phyloP scores from a whole-genome alignment of 1,284 basidiomycete species.

The Vanrija humicola region DNA sequence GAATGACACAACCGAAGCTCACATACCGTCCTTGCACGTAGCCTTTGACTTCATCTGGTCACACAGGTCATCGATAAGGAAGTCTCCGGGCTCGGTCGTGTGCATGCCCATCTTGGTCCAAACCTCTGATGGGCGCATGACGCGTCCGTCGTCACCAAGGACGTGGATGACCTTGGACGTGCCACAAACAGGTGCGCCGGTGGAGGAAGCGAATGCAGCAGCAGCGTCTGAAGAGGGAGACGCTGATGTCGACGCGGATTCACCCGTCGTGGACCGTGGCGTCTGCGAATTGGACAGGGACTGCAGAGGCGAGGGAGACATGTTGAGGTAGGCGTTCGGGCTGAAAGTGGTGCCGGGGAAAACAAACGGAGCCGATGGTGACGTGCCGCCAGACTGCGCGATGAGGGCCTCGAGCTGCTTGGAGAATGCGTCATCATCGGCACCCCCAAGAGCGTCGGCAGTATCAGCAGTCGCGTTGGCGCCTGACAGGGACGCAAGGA shows the following conservation, averaged over 20 bases:
- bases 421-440: constrained; percentile 35
- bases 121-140: constrained; percentile 41
- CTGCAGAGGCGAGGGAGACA: constrained; percentile 41
- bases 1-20: too few relatives aligned
- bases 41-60: constrained; percentile 46
- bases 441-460: constrained; percentile 7
- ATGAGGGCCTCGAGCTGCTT: constrained; percentile 34
- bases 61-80: constrained; percentile 49
- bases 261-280: constrained; percentile 15
- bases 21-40: constrained; percentile 39
- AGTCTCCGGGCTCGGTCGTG: constrained; percentile 24
- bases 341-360: constrained; percentile 27
- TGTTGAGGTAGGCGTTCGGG: constrained; percentile 46
- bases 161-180: constrained; percentile 30
- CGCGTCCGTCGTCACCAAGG: constrained; percentile 33
- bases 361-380: constrained; percentile 25
- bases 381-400: constrained; percentile 16
- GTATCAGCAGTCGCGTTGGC: constrained; percentile 4
- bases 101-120: constrained; percentile 40
- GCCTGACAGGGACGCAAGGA: constrained; percentile 37
- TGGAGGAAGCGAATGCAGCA: constrained; percentile 19
- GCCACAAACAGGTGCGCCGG: background rate
- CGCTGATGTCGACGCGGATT: constrained; percentile 14
- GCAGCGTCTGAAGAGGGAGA: constrained; percentile 21
- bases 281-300: constrained; percentile 26